These are phyloP conservation scores for Abrus precatorius DNA, from an alignment of 306 rosid species.

Conservation along the genomic window DNA sequence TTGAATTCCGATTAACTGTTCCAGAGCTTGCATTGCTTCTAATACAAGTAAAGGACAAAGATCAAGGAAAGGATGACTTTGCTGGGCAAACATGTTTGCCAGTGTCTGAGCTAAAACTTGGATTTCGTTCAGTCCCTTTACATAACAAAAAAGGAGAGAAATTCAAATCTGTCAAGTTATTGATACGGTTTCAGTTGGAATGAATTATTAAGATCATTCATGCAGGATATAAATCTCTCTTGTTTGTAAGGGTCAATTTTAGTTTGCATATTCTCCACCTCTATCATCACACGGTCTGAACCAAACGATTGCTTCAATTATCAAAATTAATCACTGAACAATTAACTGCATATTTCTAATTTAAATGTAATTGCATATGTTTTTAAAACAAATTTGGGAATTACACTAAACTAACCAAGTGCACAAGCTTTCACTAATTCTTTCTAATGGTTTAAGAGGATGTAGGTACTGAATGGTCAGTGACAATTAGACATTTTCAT, in stretches of 20 bases:
- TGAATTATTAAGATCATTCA: constrained; percentile 42
- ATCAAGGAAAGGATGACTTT: constrained; percentile 81
- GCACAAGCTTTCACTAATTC: neutral
- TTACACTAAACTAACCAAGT: neutral
- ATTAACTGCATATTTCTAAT: neutral
- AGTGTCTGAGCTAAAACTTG: constrained; percentile 72
- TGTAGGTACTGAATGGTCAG: neutral
- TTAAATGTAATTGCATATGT: neutral
- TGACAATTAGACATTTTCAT: neutral
- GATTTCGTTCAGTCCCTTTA: constrained; percentile 82
- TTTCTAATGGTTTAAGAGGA: neutral
- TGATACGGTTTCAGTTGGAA: constrained; percentile 64
- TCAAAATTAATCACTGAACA: neutral
- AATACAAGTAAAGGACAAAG: constrained; percentile 78
- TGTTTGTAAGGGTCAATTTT: constrained; percentile 14
- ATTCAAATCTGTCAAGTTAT: constrained; percentile 66
- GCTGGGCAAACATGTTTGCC: constrained; percentile 95
- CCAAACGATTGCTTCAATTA: neutral
- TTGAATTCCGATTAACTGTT: constrained; percentile 72
- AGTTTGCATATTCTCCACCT: constrained; percentile 1
- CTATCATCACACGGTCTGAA: neutral
- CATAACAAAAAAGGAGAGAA: constrained; percentile 73
- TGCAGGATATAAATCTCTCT: neutral
- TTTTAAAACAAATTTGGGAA: neutral
- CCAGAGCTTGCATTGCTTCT: constrained; percentile 92